A percentile compares a stretch with the other conserved stretches of the same genome.
These are phyloP conservation scores for Candida pseudocylindracea DNA, from an alignment of 1,139 yeast species.

Conservation along the genomic window DNA sequence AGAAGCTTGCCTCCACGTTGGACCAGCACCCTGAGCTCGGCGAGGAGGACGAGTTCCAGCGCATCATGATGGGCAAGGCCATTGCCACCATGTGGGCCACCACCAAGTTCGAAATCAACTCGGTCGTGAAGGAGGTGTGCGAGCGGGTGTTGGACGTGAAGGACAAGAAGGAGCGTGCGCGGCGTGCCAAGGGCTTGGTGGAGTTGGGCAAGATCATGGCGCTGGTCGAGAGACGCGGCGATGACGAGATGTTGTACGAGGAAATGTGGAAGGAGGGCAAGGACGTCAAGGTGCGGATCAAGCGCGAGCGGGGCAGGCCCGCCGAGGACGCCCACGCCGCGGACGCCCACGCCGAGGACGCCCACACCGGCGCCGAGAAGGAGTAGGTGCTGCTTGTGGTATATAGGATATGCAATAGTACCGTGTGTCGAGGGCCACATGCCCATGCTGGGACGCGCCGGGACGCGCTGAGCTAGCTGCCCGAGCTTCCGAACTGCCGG, in stretches of 20 bases:
- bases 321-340: background rate
- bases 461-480: slow-evolving; percentile 7
- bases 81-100: slow-evolving; percentile 67
- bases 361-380: background rate
- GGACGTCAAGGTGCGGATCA: background rate
- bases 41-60: slow-evolving; percentile 32
- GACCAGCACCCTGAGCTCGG: slow-evolving; percentile 7
- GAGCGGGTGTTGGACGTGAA: slow-evolving; percentile 36
- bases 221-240: slow-evolving; percentile 45
- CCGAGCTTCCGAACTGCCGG: slow-evolving; percentile 69
- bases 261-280: slow-evolving; percentile 29
- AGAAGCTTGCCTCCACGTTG: slow-evolving; percentile 18
- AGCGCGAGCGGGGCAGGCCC: background rate
- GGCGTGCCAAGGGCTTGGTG: slow-evolving; percentile 37
- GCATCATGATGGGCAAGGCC: slow-evolving; percentile 48
- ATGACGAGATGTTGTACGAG: slow-evolving; percentile 57
- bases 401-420: background rate
- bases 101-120: slow-evolving; percentile 51
- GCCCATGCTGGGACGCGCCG: background rate
- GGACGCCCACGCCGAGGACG: too few species aligned
- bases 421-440: background rate
- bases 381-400: background rate
- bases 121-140: slow-evolving; percentile 45
- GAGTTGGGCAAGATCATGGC: slow-evolving; percentile 32
- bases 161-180: slow-evolving; percentile 21